Evolutionary conservation across 768 basidiomycete species (phyloP), one percentile per base, ranked within the genome.

Genomic region (Mycena pura): DNA sequence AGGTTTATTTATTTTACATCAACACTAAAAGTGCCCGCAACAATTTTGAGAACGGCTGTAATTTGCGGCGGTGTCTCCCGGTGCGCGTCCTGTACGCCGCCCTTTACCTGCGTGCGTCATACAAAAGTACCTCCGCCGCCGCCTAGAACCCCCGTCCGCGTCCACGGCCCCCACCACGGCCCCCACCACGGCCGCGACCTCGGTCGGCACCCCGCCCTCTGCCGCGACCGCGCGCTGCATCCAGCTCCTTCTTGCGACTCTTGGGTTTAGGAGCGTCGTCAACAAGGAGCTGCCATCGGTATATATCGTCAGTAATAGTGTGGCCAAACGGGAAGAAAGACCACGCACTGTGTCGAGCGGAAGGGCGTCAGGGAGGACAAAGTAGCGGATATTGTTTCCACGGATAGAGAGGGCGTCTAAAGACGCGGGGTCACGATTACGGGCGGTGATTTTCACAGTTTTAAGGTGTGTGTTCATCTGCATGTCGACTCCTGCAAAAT

Each of bases 401-500:
- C 96, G 88, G 71, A 99, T 96, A 34, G 95, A 95, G 47, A 99
- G 83, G 3, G 90, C 83, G 76, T 99, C 96, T 53, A 98, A 87
- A 21, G 92, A 81, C 25, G 88, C 78, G 5, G 95, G 93, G 56
- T 95, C 93, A 61, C 93, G 91, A 74, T 94, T 95, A 53, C 94
- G 88, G 28, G 88, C 84, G n/a, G 94, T 94, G 82, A 99, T 90
- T 79, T 97, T 98, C 66, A 99, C 93, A 46, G 95, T 93, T 82
- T 99, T 99, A 51, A 99, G 83, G 69, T 98, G 92, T 3, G 96
- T 99, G 80, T 98, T 99, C 96, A 99, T 99, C 72, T 96, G 95
- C 85, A 96, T 95, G 77, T 99, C 96, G 49, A 99, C 97, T 59
- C 95, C 96, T 98, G 74, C 15, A 38, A 13, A 14, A 22, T 36